A percentile compares a stretch with the other conserved stretches of the same genome.
Evolutionary conservation across 2,329 filamentous ascomycete species (phyloP).

Genomic region (Pestalotiopsis sp.): DNA sequence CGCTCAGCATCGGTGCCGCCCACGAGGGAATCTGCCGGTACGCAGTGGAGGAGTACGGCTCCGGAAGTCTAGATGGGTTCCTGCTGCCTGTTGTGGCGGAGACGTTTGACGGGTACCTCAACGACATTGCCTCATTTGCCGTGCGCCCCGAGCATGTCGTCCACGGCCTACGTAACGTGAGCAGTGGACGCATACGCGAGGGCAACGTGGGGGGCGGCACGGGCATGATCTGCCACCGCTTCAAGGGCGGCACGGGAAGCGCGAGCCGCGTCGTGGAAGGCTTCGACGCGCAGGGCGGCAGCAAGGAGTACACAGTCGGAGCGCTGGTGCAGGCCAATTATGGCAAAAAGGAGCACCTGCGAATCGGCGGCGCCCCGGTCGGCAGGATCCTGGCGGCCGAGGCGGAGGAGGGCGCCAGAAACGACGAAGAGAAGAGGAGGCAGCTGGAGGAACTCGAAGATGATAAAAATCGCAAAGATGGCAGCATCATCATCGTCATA

Average conservation of each 20-base stretch:
- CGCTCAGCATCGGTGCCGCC: constrained; percentile 56
- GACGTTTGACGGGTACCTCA: constrained; percentile 64
- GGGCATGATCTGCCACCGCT: constrained; percentile 66
- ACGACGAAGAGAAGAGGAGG: constrained; percentile 27
- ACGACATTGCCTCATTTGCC: constrained; percentile 55
- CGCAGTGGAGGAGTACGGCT: constrained; percentile 43
- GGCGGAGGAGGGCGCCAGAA: constrained; percentile 24
- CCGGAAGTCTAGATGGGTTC: constrained; percentile 49
- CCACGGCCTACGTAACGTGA: constrained; percentile 51
- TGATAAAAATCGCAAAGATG: constrained; percentile 55
- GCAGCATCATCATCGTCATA: constrained; percentile 60
- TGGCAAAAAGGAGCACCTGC: constrained; percentile 55
- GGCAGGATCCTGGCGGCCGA: constrained; percentile 56
- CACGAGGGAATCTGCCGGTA: constrained; percentile 61
- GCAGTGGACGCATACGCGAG: constrained; percentile 53
- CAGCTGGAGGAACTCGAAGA: constrained; percentile 26
- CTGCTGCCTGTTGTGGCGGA: constrained; percentile 60
- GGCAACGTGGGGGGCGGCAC: constrained; percentile 68
- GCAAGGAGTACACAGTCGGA: constrained; percentile 55
- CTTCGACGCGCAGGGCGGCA: constrained; percentile 32
- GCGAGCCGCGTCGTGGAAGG: constrained; percentile 57
- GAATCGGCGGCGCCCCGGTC: constrained; percentile 61
- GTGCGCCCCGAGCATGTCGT: constrained; percentile 55
- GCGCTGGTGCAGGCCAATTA: constrained; percentile 68
- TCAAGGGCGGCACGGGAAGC: constrained; percentile 67